These are phyloP conservation scores for Kluyveromyces wickerhamii DNA, from an alignment of 805 yeast species.

Conservation along the genomic window DNA sequence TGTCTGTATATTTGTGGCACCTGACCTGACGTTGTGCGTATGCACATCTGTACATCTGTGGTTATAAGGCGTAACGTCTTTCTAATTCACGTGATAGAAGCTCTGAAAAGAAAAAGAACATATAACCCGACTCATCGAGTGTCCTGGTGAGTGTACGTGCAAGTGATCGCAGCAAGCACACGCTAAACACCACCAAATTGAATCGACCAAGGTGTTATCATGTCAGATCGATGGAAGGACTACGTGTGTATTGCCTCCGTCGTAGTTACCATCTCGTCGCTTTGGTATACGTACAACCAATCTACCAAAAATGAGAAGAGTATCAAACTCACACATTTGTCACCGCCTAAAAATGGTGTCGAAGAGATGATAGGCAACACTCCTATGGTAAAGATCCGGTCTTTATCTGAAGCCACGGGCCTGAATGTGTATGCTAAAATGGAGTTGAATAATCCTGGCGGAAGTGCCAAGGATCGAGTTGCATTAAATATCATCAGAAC, in stretches of 20 bases:
- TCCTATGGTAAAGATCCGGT: conserved; percentile 66
- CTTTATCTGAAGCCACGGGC: conserved; percentile 66
- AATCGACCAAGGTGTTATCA: too few relatives aligned
- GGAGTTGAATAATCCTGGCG: conserved; percentile 85
- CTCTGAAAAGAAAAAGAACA: too few relatives aligned
- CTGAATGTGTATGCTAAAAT: conserved; percentile 80
- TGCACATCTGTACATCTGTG: too few relatives aligned
- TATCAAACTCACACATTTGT: conserved; percentile 9
- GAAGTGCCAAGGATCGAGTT: conserved; percentile 91
- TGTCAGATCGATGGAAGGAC: conserved; percentile 3
- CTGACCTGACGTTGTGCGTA: too few relatives aligned
- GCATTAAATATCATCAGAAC: conserved; percentile 75
- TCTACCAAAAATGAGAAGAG: neutral
- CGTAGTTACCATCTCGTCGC: conserved; percentile 5
- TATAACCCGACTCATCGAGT: too few relatives aligned
- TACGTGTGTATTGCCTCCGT: conserved; percentile 2
- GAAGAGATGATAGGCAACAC: conserved; percentile 86
- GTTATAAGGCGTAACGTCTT: too few relatives aligned
- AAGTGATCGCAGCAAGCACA: too few relatives aligned
- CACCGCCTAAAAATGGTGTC: conserved; percentile 43
- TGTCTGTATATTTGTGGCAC: too few relatives aligned
- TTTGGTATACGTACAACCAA: conserved; percentile 4
- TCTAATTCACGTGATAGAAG: too few relatives aligned
- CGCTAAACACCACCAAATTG: too few relatives aligned
- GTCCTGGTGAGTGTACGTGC: too few relatives aligned